A percentile compares a stretch with the other conserved stretches of the same genome.
phyloP scores from a whole-genome alignment of 495 filamentous ascomycete species.

The Hypomontagnella monticulosa region DNA sequence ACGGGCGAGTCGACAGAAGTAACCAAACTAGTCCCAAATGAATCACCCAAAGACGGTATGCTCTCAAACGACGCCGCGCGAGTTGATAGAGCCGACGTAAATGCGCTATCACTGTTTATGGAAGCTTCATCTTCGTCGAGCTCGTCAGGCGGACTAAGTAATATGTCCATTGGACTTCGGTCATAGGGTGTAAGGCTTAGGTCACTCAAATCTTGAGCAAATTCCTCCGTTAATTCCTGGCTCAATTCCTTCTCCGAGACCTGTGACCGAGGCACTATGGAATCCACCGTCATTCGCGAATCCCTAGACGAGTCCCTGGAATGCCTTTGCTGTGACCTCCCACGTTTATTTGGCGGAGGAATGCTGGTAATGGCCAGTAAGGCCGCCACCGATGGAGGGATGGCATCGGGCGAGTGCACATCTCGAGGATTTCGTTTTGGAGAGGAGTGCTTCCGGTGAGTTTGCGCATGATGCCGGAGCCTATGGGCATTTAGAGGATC shows the following conservation, averaged over 20 bases:
- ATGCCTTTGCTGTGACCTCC: conserved; percentile 30
- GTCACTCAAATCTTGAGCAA: conserved; percentile 33
- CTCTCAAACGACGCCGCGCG: conserved; percentile 60
- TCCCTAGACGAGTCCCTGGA: conserved; percentile 50
- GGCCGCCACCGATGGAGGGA: conserved; percentile 67
- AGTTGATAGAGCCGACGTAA: conserved; percentile 53
- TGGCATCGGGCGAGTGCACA: conserved; percentile 58
- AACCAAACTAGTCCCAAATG: conserved; percentile 50
- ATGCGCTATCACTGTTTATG: conserved; percentile 54
- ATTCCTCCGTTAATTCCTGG: conserved; percentile 50
- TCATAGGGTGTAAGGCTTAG: conserved; percentile 39
- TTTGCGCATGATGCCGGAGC: conserved; percentile 23
- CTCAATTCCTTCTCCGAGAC: conserved; percentile 62
- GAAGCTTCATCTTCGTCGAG: conserved; percentile 56
- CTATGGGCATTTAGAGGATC: conserved; percentile 42
- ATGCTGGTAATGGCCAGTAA: conserved; percentile 69
- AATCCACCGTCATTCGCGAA: conserved; percentile 63
- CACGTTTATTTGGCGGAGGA: conserved; percentile 55
- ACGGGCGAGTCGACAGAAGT: conserved; percentile 53
- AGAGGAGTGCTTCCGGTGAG: conserved; percentile 38
- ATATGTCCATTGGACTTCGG: conserved; percentile 60
- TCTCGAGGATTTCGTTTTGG: conserved; percentile 44
- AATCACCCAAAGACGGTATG: conserved; percentile 57
- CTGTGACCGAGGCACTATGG: conserved; percentile 57
- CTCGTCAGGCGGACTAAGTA: conserved; percentile 65